These are phyloP conservation scores for Geotrichum bryndzae DNA, from an alignment of 1,139 yeast genomes.

Conservation along the genomic window DNA sequence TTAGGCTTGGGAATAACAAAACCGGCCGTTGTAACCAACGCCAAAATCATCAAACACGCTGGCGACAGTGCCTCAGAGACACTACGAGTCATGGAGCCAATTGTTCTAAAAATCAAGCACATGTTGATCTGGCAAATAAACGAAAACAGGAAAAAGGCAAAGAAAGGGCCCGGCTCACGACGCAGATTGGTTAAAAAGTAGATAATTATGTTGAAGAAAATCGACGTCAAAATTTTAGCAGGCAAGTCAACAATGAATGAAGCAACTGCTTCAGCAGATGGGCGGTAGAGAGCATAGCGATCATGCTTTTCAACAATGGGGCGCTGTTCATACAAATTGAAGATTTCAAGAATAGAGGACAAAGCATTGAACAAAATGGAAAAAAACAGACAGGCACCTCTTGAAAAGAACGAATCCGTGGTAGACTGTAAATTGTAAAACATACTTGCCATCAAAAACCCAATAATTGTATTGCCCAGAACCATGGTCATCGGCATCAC, in stretches of 20 bases:
- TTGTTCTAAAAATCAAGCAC: slow-evolving; percentile 65
- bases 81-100: slow-evolving; percentile 58
- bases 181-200: slow-evolving; percentile 66
- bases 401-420: slow-evolving; percentile 53
- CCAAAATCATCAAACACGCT: slow-evolving; percentile 55
- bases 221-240: slow-evolving; percentile 47
- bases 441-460: slow-evolving; percentile 65
- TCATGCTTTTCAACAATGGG: slow-evolving; percentile 76
- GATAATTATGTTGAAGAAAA: slow-evolving; percentile 53
- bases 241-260: slow-evolving; percentile 68
- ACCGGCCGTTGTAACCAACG: slow-evolving; percentile 47
- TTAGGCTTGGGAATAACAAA: slow-evolving; percentile 45
- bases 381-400: slow-evolving; percentile 71
- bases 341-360: slow-evolving; percentile 65
- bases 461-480: slow-evolving; percentile 63
- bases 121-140: slow-evolving; percentile 52
- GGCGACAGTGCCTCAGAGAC: slow-evolving; percentile 69
- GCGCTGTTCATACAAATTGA: slow-evolving; percentile 62
- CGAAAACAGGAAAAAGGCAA: slow-evolving; percentile 54
- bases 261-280: slow-evolving; percentile 70
- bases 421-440: slow-evolving; percentile 52
- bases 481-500: slow-evolving; percentile 56
- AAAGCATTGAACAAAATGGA: slow-evolving; percentile 76
- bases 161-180: slow-evolving; percentile 61
- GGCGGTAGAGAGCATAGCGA: slow-evolving; percentile 66